Percentiles rank a stretch among this genome's conserved stretches.
These are phyloP conservation scores for Cercophora samala DNA, from an alignment of 495 filamentous ascomycete genomes.

Conservation along the genomic window DNA sequence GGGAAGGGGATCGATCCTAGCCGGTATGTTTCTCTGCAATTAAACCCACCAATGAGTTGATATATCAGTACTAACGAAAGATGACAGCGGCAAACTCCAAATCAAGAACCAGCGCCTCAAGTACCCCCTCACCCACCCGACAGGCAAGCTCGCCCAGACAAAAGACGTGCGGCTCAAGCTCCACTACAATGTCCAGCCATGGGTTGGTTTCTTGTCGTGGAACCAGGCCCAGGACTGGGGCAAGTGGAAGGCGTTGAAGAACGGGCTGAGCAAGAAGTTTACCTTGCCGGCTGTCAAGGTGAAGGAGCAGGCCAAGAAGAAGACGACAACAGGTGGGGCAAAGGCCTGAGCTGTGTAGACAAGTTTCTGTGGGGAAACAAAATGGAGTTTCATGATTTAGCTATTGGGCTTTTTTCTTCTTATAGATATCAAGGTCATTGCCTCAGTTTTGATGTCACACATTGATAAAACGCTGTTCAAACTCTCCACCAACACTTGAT, in stretches of 20 bases:
- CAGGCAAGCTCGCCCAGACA: constrained; percentile 64
- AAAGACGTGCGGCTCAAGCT: constrained; percentile 73
- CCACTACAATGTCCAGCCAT: constrained; percentile 96
- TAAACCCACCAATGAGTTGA: constrained; percentile 7
- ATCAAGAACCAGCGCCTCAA: constrained; percentile 81
- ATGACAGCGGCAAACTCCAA: constrained; percentile 59
- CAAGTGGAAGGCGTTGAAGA: constrained; percentile 58
- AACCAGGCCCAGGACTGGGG: constrained; percentile 57
- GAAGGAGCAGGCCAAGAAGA: constrained; percentile 37
- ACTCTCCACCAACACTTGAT: no score
- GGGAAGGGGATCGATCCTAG: constrained; percentile 52
- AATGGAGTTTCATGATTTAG: neutral
- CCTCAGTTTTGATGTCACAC: neutral
- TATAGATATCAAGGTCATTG: neutral
- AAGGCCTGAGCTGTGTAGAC: neutral
- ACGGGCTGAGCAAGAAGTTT: constrained; percentile 65
- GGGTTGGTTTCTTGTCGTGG: constrained; percentile 88
- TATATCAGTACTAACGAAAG: constrained; percentile 1
- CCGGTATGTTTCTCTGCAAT: constrained; percentile 33
- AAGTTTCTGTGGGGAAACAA: neutral
- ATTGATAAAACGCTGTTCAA: no score
- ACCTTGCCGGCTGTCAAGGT: constrained; percentile 71
- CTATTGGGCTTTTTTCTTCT: neutral
- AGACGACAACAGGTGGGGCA: neutral
- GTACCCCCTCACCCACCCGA: constrained; percentile 89